These are phyloP conservation scores for Mucor saturninus DNA, from an alignment of 371 early-diverging fungal genomes.

Conservation along the genomic window DNA sequence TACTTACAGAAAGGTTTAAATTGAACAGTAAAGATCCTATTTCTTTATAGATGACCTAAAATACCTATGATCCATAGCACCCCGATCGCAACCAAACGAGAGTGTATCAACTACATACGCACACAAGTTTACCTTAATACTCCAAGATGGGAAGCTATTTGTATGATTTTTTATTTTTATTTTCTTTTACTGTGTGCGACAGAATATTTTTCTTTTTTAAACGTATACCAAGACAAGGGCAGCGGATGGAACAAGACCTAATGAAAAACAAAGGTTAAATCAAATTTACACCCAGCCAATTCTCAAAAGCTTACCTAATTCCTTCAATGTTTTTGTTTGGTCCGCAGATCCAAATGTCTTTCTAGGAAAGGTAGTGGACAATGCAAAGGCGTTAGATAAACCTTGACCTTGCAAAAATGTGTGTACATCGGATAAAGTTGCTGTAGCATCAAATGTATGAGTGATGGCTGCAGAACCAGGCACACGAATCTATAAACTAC, in stretches of 20 bases:
- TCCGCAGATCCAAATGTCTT: slow-evolving; percentile 49
- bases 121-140: no score
- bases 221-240: slow-evolving; percentile 36
- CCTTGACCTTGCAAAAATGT: slow-evolving; percentile 65
- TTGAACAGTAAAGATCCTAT: no score
- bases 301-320: slow-evolving; percentile 39
- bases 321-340: slow-evolving; percentile 49
- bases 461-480: slow-evolving; percentile 62
- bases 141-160: no score
- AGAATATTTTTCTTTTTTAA: neutral
- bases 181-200: no score
- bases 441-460: slow-evolving; percentile 73
- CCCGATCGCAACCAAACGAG: no score
- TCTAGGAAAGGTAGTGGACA: slow-evolving; percentile 79
- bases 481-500: slow-evolving; percentile 49
- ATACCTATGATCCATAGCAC: no score
- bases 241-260: slow-evolving; percentile 50
- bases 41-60: no score
- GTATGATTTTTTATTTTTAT: no score
- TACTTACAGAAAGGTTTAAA: no score
- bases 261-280: neutral
- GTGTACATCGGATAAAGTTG: slow-evolving; percentile 69
- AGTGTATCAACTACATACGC: no score
- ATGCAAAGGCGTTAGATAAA: slow-evolving; percentile 62
- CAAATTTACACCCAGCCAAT: slow-evolving; percentile 9